Conservation (phyloP, 2,329 filamentous ascomycete genomes). For the Ophiostoma australiae region DNA sequence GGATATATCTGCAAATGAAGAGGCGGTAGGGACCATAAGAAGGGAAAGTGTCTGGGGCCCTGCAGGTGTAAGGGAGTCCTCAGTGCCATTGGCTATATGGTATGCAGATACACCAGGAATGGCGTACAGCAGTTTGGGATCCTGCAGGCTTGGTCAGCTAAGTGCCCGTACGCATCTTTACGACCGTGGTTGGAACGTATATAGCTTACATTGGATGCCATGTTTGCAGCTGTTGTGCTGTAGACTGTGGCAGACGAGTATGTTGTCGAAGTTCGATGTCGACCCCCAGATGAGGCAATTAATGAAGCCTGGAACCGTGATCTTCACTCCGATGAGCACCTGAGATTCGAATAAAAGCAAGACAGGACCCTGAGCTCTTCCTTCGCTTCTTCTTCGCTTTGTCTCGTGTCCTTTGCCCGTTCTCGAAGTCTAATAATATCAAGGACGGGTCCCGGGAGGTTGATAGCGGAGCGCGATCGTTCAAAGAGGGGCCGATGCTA, state of each 20-base stretch:
- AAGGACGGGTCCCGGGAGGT: neutral
- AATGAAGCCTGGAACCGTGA: neutral
- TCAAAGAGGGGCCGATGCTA: neutral
- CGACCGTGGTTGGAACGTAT: neutral
- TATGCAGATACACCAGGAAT: conserved; percentile 85
- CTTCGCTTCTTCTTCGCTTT: neutral
- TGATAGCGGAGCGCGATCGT: neutral
- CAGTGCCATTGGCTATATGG: conserved; percentile 82
- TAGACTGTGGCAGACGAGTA: neutral
- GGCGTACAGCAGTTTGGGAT: conserved; percentile 63
- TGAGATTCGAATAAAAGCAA: neutral
- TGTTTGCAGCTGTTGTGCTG: neutral
- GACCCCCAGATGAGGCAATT: neutral
- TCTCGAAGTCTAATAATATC: neutral
- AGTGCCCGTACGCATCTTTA: neutral
- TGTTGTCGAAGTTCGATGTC: neutral
- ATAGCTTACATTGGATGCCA: conserved; percentile 14
- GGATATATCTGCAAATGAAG: conserved; percentile 56
- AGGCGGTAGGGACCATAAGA: conserved; percentile 90
- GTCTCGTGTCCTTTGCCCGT: neutral
- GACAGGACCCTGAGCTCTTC: neutral
- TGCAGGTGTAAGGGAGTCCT: conserved; percentile 74
- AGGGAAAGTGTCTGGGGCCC: conserved; percentile 88
- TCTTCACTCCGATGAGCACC: neutral
- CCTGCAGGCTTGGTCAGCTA: conserved; percentile 35